Evolutionary conservation across 192 early-diverging fungal genomes (phyloP).

Genomic region (Entophlyctis luteolus): DNA sequence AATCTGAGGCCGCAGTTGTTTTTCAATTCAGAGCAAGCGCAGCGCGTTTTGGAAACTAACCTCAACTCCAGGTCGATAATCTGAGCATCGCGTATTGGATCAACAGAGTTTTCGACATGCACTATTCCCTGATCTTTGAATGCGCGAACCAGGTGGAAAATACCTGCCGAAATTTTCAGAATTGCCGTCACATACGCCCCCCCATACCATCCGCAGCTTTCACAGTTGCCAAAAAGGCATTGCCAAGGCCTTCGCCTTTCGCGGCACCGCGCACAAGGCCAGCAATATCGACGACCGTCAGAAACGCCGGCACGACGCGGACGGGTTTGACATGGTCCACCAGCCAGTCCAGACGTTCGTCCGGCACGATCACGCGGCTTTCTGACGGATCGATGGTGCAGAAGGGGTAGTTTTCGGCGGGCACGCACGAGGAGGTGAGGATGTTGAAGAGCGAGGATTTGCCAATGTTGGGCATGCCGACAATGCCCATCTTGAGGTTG

Average conservation of each 20-base stretch:
- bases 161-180: conserved; percentile 9
- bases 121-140: conserved; percentile 82
- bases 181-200: neutral
- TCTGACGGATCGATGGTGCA: conserved; percentile 93
- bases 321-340: conserved; percentile 56
- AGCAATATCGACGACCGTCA: conserved; percentile 95
- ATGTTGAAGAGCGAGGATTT: conserved; percentile 56
- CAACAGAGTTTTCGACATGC: conserved; percentile 64
- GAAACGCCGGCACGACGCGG: conserved; percentile 62
- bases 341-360: conserved; percentile 81
- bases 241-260: conserved; percentile 61
- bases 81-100: conserved; percentile 82
- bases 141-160: conserved; percentile 50
- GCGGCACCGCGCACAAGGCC: conserved; percentile 79
- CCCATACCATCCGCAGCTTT: conserved; percentile 45
- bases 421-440: conserved; percentile 39
- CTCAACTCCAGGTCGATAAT: conserved; percentile 87
- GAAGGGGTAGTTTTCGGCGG: conserved; percentile 84
- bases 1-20: neutral
- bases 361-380: conserved; percentile 84
- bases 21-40: neutral
- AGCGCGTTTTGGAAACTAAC: conserved; percentile 15
- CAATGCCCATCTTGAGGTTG: conserved; percentile 69
- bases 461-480: conserved; percentile 97
- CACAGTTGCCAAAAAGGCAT: conserved; percentile 92